Base-by-base conservation (phyloP, 148 eudicot genomes). In the Rhododendron vialii region DNA sequence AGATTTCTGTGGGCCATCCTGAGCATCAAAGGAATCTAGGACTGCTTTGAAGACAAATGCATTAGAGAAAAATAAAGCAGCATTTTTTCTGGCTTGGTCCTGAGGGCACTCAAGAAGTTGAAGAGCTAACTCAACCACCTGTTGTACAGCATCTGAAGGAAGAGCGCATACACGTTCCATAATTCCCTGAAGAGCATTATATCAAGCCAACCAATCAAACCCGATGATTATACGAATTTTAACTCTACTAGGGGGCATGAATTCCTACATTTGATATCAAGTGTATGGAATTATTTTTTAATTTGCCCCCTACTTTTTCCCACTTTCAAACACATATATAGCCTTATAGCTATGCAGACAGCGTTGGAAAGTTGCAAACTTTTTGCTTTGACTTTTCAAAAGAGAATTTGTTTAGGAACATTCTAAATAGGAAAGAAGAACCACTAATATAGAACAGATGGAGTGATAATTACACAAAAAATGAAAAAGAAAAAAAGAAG, bases 101-200 rank as follows among this genome's bases (percentile, higher is more conserved):
- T 92, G 98, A 17, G 94, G 91, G 89, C 99, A 97, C 33, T 93
- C 94, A 43, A 95, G 93, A 88, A 97, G 96, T 90, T 95, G 95
- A 85, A 97, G 98, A 84, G 93, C 96, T 90, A 95, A 88, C 90
- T 93, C 93, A 86, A 97, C 96, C 89, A 97, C 86, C 89, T 93
- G 93, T 75, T 90, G 87, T 83, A 95, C 91, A 80, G 93, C 87
- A 81, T 93, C 92, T 41, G 96, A 92, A 86, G 99, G 96, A 85
- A 94, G 96, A 45, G 96, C 96, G 89, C 99, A 97, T 55, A 95
- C 96, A 86, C 94, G 98, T 85, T 95, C 99, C 99, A 97, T 97
- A 81, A 95, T 92, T 33, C 94, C 99, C 99, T 97, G 89, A 80
- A 88, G 89, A 18, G 76, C 6, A 48, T 67, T 45, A 80, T 5